A percentile compares a stretch with the other conserved stretches of the same genome.
These are phyloP conservation scores for Apiospora marii DNA, from an alignment of 2,329 filamentous ascomycete species.

Conservation along the genomic window DNA sequence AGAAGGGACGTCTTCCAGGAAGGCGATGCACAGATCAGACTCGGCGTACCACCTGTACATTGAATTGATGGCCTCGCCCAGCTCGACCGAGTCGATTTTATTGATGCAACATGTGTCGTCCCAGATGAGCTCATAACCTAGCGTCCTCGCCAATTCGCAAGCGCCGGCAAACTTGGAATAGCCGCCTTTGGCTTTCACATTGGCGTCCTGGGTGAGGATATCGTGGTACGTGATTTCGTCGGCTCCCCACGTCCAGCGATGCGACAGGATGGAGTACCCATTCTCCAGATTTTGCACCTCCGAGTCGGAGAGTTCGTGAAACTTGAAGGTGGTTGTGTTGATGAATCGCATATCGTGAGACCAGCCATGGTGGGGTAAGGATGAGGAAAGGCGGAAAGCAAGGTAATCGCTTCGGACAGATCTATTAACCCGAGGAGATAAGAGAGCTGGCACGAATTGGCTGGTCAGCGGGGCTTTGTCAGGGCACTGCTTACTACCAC, in stretches of 20 bases:
- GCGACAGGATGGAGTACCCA: neutral
- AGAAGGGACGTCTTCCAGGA: conserved; percentile 28
- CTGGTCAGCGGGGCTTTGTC: too few relatives aligned
- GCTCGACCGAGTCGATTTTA: conserved; percentile 20
- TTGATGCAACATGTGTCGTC: conserved; percentile 23
- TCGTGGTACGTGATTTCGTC: neutral
- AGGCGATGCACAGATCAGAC: conserved; percentile 30
- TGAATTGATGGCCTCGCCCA: conserved; percentile 27
- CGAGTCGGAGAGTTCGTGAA: neutral
- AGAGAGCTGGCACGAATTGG: too few relatives aligned
- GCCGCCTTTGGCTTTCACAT: neutral
- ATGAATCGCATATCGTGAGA: neutral
- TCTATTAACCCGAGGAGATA: too few relatives aligned
- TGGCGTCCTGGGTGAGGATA: neutral
- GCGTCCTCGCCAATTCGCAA: neutral
- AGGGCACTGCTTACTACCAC: too few relatives aligned
- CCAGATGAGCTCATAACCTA: neutral
- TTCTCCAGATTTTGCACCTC: neutral
- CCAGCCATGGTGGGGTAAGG: neutral
- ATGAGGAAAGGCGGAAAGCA: neutral
- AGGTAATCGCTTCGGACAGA: too few relatives aligned
- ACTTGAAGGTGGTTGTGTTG: neutral
- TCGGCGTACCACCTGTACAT: conserved; percentile 33
- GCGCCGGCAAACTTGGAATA: neutral
- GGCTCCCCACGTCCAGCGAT: neutral